Conservation (phyloP, 2,329 filamentous ascomycete genomes). For the Penicillium fuscoglaucum region DNA sequence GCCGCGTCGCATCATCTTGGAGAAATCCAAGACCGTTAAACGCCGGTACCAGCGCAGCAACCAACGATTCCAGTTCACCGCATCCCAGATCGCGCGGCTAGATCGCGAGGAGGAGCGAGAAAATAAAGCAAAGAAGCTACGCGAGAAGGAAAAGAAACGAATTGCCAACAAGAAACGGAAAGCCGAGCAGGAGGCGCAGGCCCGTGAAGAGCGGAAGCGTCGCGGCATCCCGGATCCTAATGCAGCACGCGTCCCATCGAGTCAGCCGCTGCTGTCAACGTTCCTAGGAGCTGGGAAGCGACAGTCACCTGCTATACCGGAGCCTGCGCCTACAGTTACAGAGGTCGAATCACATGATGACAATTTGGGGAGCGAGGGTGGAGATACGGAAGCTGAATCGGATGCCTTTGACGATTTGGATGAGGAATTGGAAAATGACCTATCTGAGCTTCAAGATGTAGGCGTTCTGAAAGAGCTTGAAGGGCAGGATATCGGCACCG, state of each 20-base stretch:
- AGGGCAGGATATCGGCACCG: background rate
- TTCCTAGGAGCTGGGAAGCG: conserved; percentile 29
- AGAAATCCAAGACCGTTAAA: conserved; percentile 42
- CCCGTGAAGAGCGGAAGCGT: conserved; percentile 36
- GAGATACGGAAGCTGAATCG: conserved; percentile 25
- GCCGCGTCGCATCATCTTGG: conserved; percentile 37
- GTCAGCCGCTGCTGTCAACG: conserved; percentile 37
- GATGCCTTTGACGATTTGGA: conserved; percentile 27
- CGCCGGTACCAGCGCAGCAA: conserved; percentile 42
- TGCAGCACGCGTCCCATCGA: conserved; percentile 33
- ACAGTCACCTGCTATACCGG: background rate
- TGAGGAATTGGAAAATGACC: conserved; percentile 19
- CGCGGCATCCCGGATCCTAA: conserved; percentile 35
- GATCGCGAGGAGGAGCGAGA: conserved; percentile 47
- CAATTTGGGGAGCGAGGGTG: conserved; percentile 12
- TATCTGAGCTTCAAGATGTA: conserved; percentile 13
- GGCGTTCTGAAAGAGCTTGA: background rate
- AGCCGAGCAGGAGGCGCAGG: conserved; percentile 36
- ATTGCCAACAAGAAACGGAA: conserved; percentile 39
- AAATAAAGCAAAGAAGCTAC: conserved; percentile 41
- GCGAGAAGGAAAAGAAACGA: conserved; percentile 37
- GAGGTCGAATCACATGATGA: conserved; percentile 5
- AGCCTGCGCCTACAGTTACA: conserved; percentile 1
- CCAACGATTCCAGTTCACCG: conserved; percentile 38
- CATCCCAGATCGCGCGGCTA: conserved; percentile 38